These are phyloP conservation scores for Septoria linicola DNA, from an alignment of 2,329 filamentous ascomycete species.

Conservation along the genomic window DNA sequence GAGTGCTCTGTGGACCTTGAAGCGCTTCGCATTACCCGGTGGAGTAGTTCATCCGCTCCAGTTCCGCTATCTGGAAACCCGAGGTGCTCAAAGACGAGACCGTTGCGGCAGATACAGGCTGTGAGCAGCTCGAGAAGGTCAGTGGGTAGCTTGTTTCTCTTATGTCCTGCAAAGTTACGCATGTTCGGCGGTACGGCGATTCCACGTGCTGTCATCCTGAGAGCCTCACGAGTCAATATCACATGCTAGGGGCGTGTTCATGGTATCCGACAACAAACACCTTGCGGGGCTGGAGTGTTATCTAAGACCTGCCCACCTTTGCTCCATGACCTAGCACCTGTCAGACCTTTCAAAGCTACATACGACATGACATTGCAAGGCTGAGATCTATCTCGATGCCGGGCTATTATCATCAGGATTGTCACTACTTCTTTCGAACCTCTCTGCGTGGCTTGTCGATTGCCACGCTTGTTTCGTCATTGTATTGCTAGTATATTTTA, in stretches of 20 bases:
- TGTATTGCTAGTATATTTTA: conserved; percentile 60
- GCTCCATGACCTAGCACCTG: conserved; percentile 17
- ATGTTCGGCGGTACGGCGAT: conserved; percentile 23
- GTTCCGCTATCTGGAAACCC: conserved; percentile 11
- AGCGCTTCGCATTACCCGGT: conserved; percentile 8
- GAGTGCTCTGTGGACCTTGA: conserved; percentile 2
- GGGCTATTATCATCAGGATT: conserved; percentile 78
- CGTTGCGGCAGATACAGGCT: not conserved
- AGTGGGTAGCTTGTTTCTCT: conserved; percentile 16
- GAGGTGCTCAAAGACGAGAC: conserved; percentile 9
- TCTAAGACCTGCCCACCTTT: conserved; percentile 17
- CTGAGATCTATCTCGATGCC: conserved; percentile 59
- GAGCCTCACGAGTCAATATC: conserved; percentile 14
- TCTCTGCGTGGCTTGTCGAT: conserved; percentile 83
- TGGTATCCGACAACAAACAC: not conserved
- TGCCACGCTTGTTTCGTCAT: conserved; percentile 72
- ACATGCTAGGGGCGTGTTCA: conserved; percentile 7
- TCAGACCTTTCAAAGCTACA: not conserved
- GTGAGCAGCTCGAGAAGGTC: conserved; percentile 20
- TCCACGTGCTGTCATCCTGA: conserved; percentile 15
- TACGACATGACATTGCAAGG: conserved; percentile 7
- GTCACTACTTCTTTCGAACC: conserved; percentile 90
- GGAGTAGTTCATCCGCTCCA: not conserved
- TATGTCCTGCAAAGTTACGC: conserved; percentile 3
- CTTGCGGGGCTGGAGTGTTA: conserved; percentile 13